Conservation (phyloP, 2,329 filamentous ascomycete species). For the Apiospora saccharicola region DNA sequence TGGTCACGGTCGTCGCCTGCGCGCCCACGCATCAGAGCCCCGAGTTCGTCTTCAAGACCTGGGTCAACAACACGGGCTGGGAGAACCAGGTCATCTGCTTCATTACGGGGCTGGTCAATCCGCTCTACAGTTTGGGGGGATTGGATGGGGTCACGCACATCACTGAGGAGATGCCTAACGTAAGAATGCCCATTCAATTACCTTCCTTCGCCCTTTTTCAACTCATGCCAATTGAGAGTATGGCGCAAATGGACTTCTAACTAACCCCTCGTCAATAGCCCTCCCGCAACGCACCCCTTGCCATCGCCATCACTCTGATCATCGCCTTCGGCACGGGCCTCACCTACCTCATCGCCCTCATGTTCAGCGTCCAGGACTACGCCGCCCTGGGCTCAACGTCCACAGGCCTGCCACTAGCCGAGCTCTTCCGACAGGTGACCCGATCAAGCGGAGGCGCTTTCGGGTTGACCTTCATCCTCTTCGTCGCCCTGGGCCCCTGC, state of each 20-base stretch:
- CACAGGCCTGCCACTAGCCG: conserved; percentile 48
- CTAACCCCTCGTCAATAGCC: neutral
- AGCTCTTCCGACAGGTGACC: conserved; percentile 55
- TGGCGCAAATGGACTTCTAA: neutral
- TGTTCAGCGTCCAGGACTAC: conserved; percentile 60
- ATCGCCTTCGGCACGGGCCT: conserved; percentile 59
- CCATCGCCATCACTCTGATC: conserved; percentile 51
- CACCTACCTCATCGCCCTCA: conserved; percentile 57
- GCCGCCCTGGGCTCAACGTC: conserved; percentile 51
- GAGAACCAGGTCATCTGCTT: conserved; percentile 56
- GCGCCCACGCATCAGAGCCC: conserved; percentile 52
- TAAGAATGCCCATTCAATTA: neutral
- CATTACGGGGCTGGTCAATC: conserved; percentile 58
- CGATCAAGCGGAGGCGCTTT: conserved; percentile 50
- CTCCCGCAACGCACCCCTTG: conserved; percentile 46
- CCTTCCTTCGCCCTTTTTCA: neutral
- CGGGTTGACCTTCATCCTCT: conserved; percentile 50
- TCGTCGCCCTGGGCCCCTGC: conserved; percentile 44
- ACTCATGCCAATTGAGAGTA: no score
- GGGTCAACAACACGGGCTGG: conserved; percentile 63
- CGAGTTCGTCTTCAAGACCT: conserved; percentile 60
- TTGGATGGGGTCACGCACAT: conserved; percentile 58
- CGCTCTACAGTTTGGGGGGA: conserved; percentile 54
- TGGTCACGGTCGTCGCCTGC: conserved; percentile 55
- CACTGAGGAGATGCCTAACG: conserved; percentile 35